Conservation (phyloP, 345 rosid species). For the Rhodamnia rubescens region DNA sequence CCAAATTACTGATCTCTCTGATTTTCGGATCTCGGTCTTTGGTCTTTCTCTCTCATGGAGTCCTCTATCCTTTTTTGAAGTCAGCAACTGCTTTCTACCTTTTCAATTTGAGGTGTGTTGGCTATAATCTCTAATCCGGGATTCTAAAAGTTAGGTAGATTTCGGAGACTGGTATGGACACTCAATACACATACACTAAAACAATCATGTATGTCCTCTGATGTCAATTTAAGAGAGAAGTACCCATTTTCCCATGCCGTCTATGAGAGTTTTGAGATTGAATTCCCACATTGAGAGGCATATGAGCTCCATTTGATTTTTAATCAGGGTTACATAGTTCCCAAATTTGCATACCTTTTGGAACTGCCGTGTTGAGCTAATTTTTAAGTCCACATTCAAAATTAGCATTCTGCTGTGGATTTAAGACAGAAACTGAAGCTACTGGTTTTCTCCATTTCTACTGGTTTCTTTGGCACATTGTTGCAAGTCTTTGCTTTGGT, state of each 20-base stretch:
- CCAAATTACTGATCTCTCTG: background rate
- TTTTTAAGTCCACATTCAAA: background rate
- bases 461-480: no score
- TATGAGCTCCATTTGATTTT: background rate
- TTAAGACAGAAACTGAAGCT: background rate
- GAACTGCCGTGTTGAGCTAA: background rate
- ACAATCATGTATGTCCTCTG: background rate
- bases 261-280: no score
- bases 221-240: background rate
- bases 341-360: background rate
- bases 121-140: background rate
- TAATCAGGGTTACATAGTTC: background rate
- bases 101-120: background rate
- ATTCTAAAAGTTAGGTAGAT: background rate
- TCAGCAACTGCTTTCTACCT: background rate
- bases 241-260: background rate
- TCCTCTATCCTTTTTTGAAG: background rate
- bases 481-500: no score
- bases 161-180: background rate
- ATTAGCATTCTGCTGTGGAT: background rate
- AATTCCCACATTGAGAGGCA: background rate
- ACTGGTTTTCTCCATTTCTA: no score
- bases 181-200: background rate
- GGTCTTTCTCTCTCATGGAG: background rate
- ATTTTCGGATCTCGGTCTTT: background rate